Evolutionary conservation across 495 filamentous ascomycete genomes (phyloP).

Genomic region (Penicillium canescens): DNA sequence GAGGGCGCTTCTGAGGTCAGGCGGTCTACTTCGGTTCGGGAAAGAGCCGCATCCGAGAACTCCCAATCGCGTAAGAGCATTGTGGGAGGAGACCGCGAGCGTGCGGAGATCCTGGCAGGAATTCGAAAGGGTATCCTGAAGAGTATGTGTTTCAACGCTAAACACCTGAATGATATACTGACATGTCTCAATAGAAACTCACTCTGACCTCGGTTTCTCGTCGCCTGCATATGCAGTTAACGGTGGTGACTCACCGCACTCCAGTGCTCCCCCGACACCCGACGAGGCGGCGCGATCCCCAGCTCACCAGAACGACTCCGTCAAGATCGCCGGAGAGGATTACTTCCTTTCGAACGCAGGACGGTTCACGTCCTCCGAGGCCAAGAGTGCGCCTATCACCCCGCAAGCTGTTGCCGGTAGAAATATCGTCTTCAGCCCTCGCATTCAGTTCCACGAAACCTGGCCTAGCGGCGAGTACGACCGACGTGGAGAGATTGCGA

Average conservation of each 20-base stretch:
- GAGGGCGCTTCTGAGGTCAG: constrained; percentile 52
- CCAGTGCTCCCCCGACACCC: constrained; percentile 81
- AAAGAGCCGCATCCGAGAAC: constrained; percentile 61
- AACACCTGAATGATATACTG: constrained; percentile 13
- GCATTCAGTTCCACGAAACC: constrained; percentile 92
- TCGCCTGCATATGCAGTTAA: constrained; percentile 64
- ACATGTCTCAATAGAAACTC: constrained; percentile 40
- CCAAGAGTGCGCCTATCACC: constrained; percentile 75
- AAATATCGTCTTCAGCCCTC: constrained; percentile 87
- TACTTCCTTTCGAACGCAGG: constrained; percentile 75
- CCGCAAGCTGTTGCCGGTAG: constrained; percentile 65
- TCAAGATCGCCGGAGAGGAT: constrained; percentile 78
- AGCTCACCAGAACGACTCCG: constrained; percentile 61
- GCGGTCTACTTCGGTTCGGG: constrained; percentile 32
- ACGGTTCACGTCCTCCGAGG: constrained; percentile 60
- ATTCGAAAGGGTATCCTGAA: constrained; percentile 95
- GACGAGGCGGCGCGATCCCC: constrained; percentile 62
- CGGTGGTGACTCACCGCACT: constrained; percentile 74
- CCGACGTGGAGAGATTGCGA: constrained; percentile 91
- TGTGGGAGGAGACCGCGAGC: constrained; percentile 84
- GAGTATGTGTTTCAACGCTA: constrained; percentile 59
- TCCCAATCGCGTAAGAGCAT: constrained; percentile 74
- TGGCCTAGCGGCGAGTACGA: constrained; percentile 97
- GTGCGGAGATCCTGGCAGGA: constrained; percentile 85
- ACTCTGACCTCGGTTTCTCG: constrained; percentile 63